These are phyloP conservation scores for Candida labiduridarum DNA, from an alignment of 1,139 yeast genomes.

Conservation along the genomic window DNA sequence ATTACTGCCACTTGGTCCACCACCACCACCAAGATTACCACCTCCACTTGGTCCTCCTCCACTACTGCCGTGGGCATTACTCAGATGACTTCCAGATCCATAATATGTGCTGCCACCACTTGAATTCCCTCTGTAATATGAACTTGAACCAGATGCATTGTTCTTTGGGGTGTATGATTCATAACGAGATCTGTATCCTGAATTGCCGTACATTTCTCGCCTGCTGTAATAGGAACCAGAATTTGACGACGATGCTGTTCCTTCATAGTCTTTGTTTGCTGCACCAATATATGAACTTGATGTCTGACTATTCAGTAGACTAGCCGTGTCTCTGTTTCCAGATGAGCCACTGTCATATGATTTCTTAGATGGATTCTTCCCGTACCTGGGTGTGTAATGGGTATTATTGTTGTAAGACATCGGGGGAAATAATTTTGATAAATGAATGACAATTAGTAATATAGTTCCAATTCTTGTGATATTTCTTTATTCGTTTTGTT, in stretches of 20 bases:
- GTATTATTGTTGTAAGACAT: constrained; percentile 17
- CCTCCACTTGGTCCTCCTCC: neutral
- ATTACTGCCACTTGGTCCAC: constrained; percentile 3
- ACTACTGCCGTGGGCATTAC: neutral
- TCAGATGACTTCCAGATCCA: constrained; percentile 3
- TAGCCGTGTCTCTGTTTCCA: constrained; percentile 2
- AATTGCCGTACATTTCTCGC: constrained; percentile 18
- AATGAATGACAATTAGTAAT: neutral
- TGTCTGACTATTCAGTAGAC: constrained; percentile 1
- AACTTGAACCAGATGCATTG: constrained; percentile 7
- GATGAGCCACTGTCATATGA: constrained; percentile 7
- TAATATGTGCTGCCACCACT: constrained; percentile 1
- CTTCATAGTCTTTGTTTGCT: constrained; percentile 3
- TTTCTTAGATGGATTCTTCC: constrained; percentile 10
- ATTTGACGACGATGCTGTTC: neutral
- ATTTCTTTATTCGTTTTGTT: neutral
- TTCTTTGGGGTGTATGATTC: constrained; percentile 12
- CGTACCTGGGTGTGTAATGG: constrained; percentile 19
- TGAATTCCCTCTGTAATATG: constrained; percentile 6
- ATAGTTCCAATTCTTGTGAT: neutral
- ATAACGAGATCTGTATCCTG: constrained; percentile 16
- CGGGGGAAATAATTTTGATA: constrained; percentile 3
- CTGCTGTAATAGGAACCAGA: constrained; percentile 11
- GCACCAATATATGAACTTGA: constrained; percentile 8
- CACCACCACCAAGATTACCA: neutral